Evolutionary conservation across 1,284 basidiomycete genomes (phyloP).

Genomic region (Cystobasidium slooffiae): DNA sequence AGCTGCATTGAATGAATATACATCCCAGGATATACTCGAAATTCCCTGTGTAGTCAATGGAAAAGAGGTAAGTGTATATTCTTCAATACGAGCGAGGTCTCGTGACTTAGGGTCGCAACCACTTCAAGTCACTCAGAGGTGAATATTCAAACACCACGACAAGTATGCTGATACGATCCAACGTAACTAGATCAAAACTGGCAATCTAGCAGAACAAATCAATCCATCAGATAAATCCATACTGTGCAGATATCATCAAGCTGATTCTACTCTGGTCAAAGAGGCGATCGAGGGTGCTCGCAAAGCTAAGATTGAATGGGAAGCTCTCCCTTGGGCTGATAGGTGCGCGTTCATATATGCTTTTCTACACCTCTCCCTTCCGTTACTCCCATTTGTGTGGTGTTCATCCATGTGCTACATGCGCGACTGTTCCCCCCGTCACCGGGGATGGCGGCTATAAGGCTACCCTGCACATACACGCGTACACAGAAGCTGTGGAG

Average conservation of each 20-base stretch:
- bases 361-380: too few species aligned
- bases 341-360: conserved; percentile 25
- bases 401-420: too few species aligned
- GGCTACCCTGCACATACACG: too few species aligned
- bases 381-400: too few species aligned
- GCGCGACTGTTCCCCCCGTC: too few species aligned
- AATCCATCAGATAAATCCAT: conserved; percentile 65
- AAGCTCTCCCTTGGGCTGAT: conserved; percentile 92
- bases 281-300: conserved; percentile 87
- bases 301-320: conserved; percentile 84
- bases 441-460: too few species aligned
- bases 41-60: conserved; percentile 93
- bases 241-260: conserved; percentile 86
- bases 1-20: conserved; percentile 67
- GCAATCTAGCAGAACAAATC: conserved; percentile 64
- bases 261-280: conserved; percentile 73
- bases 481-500: too few species aligned
- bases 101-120: not conserved
- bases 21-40: conserved; percentile 71
- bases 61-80: conserved; percentile 70
- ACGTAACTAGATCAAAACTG: conserved; percentile 88
- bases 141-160: too few species aligned
- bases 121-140: not conserved
- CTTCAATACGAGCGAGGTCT: too few species aligned
- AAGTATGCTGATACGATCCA: too few species aligned